phyloP scores from a whole-genome alignment of 192 early-diverging fungal species.

The Backusella circina region DNA sequence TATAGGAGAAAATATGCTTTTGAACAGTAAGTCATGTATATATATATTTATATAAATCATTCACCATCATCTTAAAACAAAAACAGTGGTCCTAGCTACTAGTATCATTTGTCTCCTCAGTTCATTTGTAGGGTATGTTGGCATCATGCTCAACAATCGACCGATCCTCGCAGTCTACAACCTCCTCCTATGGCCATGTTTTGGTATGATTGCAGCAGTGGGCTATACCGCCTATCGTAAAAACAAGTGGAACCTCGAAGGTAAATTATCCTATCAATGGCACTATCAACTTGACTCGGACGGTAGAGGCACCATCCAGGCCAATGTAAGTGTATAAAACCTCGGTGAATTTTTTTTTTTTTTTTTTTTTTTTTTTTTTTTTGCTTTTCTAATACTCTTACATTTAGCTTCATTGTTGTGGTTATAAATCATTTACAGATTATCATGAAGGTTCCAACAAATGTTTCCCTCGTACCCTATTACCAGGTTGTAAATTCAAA shows the following conservation, averaged over 20 bases:
- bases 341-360: neutral
- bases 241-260: constrained; percentile 25
- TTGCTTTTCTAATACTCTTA: too few species aligned
- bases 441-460: constrained; percentile 44
- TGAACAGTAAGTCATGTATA: constrained; percentile 16
- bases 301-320: constrained; percentile 24
- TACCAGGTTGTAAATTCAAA: constrained; percentile 39
- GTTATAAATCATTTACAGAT: constrained; percentile 41
- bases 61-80: neutral
- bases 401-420: constrained; percentile 52
- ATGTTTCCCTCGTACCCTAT: constrained; percentile 45
- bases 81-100: constrained; percentile 31
- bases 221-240: constrained; percentile 42
- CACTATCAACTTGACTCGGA: constrained; percentile 16
- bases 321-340: constrained; percentile 21
- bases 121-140: constrained; percentile 38
- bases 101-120: constrained; percentile 31
- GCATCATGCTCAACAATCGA: constrained; percentile 47
- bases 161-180: constrained; percentile 37
- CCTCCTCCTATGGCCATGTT: constrained; percentile 43
- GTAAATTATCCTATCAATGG: constrained; percentile 35
- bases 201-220: constrained; percentile 40
- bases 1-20: constrained; percentile 18
- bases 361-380: too few species aligned
- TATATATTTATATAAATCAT: neutral